Evolutionary conservation across 2,329 filamentous ascomycete species (phyloP), one percentile per base, ranked within the genome.

Genomic region (Pseudonectria foliicola): DNA sequence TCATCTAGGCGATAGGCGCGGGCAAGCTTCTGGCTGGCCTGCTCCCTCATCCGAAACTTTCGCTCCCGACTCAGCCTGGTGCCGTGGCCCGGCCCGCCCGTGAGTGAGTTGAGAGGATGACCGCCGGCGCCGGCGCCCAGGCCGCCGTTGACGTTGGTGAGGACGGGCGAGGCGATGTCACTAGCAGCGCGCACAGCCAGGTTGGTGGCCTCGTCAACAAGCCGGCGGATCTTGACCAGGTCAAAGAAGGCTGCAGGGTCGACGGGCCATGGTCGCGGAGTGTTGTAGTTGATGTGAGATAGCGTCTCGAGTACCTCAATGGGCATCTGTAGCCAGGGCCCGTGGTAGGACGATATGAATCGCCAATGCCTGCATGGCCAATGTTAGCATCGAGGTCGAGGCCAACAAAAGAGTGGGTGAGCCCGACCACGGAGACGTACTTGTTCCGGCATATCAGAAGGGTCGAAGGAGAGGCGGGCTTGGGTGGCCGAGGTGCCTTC

Each of bases 351-450:
- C 14, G 84, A 88, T 39, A 92, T 88, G 58, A 87, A 86, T 44
- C 80, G 75, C 85, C 85, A 90, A 63, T 90, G 84, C 58, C 85
- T 90, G 32, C 7, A 86, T 44, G 80, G 75, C 85, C 85, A 90
- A 63, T 90, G 84, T 58, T 85, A 90, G 32, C 7, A 34, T 36
- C 31, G 35, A 32, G 36, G 28, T 39, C 41, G 50, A 29, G 44
- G 27, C 18, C 31, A 48, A 21, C 18, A 21, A 5, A 8, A 21
- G 18, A 21, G n/a, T 18, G 36, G 29, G 38, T 18, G 32, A 26
- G 29, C 30, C 28, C 7, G n/a, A 18, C 28, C 25, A 33, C 29
- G 27, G 31, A 13, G 31, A 13, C 12, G 55, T 70, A 82, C 78
- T 82, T 82, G 61, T 82, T 82, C 50, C 79, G 75, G 63, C 75